Evolutionary conservation across 495 filamentous ascomycete genomes (phyloP), one percentile per base, ranked within the genome.

Genomic region (Parachaetomium inaequale): DNA sequence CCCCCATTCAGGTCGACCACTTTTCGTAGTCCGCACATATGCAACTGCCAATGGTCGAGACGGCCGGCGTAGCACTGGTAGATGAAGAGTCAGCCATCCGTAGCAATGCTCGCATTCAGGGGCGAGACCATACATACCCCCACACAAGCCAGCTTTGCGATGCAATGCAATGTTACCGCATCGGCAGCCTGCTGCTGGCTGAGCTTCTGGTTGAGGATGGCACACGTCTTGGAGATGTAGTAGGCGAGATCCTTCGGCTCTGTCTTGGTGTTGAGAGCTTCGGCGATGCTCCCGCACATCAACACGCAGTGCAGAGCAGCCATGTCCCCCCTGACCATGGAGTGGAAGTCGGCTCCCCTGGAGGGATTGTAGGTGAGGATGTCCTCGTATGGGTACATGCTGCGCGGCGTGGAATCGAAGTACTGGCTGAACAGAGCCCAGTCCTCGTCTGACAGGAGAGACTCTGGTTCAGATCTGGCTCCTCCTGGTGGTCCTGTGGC

Each of bases 11-110:
- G 32, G 34, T 70, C 67, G 17, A 74, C 59, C 14, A 70, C 63
- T 29, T 69, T 68, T 15, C 64, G 63, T 5, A 74, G 63, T 1
- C 71, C 71, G 12, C 56, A 42, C 67, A 74, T 74, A 52, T 74
- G 71, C 38, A 71, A 59, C 36, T 70, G 55, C 71, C 71, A 74
- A 51, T 74, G 67, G 17, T 71, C 69, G 31, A 71, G 66, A 0
- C 71, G 62, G 6, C 68, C 67, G 11, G 70, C 66, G 45, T 69
- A 71, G 36, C 63, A 65, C 66, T 70, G 23, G 19, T 29, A 6
- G 17, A 15, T 2, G 2, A 14, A 19, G 7, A 14, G 57, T 45
- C 36, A 63, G 55, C 52, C 26, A 7, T 14, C 23, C 26, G 23
- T 26, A 42, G 28, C 29, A 46, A 28, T 29, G 1, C 28, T 34